phyloP scores from a whole-genome alignment of 208 protist genomes.

The Trypanosoma mega region DNA sequence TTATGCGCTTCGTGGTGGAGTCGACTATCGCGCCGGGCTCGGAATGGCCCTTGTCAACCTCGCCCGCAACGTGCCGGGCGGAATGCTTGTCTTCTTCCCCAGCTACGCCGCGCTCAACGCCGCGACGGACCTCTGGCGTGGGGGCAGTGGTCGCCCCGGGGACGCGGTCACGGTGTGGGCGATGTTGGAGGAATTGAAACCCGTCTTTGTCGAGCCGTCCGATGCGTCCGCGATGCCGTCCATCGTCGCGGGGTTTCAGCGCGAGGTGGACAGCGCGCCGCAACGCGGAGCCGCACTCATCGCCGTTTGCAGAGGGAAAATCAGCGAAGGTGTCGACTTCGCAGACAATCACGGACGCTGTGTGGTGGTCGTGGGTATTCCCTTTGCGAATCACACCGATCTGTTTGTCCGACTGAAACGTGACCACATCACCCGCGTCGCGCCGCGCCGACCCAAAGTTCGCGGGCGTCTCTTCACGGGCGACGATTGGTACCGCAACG shows the following conservation, averaged over 20 bases:
- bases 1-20: conserved; percentile 74
- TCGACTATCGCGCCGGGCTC: conserved; percentile 75
- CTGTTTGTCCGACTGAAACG: conserved; percentile 86
- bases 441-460: conserved; percentile 63
- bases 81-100: conserved; percentile 98
- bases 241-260: conserved; percentile 71
- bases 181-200: conserved; percentile 72
- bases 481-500: conserved; percentile 94
- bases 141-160: conserved; percentile 34
- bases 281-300: conserved; percentile 91
- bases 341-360: conserved; percentile 93
- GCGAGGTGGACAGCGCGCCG: conserved; percentile 49
- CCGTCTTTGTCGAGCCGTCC: conserved; percentile 85
- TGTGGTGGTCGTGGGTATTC: conserved; percentile 95
- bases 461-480: conserved; percentile 82
- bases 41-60: conserved; percentile 90
- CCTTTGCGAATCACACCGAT: conserved; percentile 90
- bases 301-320: conserved; percentile 96
- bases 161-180: conserved; percentile 71
- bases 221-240: conserved; percentile 46
- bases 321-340: conserved; percentile 98
- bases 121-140: conserved; percentile 73
- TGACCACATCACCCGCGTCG: conserved; percentile 70
- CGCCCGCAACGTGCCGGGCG: conserved; percentile 87
- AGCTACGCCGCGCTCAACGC: conserved; percentile 83